Conservation (phyloP, 345 rosid genomes). For the Eucalyptus leucophloia region DNA sequence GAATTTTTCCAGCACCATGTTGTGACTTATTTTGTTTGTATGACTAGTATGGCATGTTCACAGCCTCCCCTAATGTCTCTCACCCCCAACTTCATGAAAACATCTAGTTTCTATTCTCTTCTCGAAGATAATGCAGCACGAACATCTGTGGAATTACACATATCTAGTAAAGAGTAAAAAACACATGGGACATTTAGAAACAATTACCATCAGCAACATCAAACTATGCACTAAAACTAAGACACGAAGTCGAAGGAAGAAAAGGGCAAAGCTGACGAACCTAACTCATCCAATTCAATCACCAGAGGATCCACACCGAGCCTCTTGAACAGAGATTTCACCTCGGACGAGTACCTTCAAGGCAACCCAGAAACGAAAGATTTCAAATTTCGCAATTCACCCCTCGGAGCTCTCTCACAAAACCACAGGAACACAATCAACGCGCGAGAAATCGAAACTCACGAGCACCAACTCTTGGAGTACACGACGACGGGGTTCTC, state of each 20-base stretch:
- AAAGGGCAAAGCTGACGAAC: slow-evolving; percentile 18
- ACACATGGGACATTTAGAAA: neutral
- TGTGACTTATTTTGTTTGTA: neutral
- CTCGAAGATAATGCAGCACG: neutral
- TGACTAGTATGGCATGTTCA: neutral
- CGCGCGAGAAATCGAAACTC: slow-evolving; percentile 5
- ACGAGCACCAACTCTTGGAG: slow-evolving; percentile 98
- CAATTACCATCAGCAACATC: neutral
- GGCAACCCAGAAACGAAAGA: neutral
- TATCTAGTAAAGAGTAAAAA: neutral
- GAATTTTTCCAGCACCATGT: neutral
- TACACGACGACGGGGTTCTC: slow-evolving; percentile 84
- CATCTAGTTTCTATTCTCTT: neutral
- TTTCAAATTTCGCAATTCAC: neutral
- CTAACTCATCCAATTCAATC: slow-evolving; percentile 85
- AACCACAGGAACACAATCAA: neutral
- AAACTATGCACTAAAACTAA: neutral
- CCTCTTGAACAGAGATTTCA: slow-evolving; percentile 73
- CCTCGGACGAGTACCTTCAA: slow-evolving; percentile 80
- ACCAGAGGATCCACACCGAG: slow-evolving; percentile 71
- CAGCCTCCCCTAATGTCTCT: neutral
- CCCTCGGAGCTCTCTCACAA: neutral
- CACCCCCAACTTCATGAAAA: neutral
- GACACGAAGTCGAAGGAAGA: neutral
- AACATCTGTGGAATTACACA: neutral